Base-by-base conservation (phyloP, 2,329 filamentous ascomycete genomes). In the Ascochyta koolunga region DNA sequence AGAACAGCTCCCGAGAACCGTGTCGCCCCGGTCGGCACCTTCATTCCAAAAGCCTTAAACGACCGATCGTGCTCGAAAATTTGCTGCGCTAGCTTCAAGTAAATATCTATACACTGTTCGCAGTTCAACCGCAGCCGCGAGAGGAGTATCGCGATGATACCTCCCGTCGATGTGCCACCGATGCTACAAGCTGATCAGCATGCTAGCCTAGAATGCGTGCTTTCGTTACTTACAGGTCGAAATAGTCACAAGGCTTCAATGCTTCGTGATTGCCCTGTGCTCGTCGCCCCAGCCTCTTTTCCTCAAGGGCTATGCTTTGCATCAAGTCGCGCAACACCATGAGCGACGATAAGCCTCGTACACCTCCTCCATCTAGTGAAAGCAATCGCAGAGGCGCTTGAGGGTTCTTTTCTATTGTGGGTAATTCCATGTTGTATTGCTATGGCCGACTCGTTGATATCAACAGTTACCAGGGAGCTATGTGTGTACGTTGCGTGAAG, bases 251-350 rank as follows among this genome's bases (percentile, higher is more conserved):
- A 1, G 74, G 74, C 46, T 65, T 74, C 11, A 76, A 53, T 3
- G 67, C 62, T 7, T 56, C 61, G 32, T 69, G 61, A 24, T 74
- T 62, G 31, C 60, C 65, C 27, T 60, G 57, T 2, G 60, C 41
- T 40, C 73, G 60, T 27, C 66, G 53, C 21, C 68, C 68, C 25
- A 76, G 46, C 44, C 73, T 57, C 59, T 75, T 75, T 51, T 77
- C 74, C 54, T 76, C 72, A 6, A 64, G 55, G 11, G 68, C 66
- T 44, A 77, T 74, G 31, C 63, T 74, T 38, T 75, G 66, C 74
- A 77, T 77, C 25, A 77, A 51, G 19, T 73, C 71, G 16, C 75
- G 68, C 8, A 77, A 68, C 2, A 77, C 73, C 65, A 76, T 70
- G 36, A 76, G 47, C 24, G 69, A 71, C 5, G 73, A 76, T 10